Evolutionary conservation across 768 basidiomycete species (phyloP).

Genomic region (Hydnum rufescens): DNA sequence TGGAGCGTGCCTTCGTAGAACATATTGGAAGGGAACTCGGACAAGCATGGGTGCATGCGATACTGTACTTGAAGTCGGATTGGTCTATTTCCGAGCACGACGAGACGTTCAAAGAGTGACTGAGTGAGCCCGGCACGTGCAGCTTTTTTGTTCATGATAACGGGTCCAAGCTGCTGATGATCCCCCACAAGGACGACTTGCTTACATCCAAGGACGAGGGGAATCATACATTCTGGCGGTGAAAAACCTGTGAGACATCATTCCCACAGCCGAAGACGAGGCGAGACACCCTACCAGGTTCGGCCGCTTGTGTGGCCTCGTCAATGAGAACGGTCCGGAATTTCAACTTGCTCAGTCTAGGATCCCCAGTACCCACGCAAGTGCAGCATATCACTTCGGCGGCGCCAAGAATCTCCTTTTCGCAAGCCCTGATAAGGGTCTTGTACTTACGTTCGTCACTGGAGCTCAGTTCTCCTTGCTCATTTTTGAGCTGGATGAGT

Average conservation of each 20-base stretch:
- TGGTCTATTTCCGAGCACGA: conserved; percentile 84
- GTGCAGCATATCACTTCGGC: conserved; percentile 99
- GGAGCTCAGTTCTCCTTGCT: conserved; percentile 91
- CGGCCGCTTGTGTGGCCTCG: conserved; percentile 95
- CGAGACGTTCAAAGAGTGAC: conserved; percentile 93
- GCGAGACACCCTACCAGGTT: conserved; percentile 45
- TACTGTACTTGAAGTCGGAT: conserved; percentile 99
- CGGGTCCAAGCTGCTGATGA: conserved; percentile 92
- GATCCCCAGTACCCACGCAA: conserved; percentile 94
- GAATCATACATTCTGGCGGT: conserved; percentile 89
- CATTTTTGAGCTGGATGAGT: conserved; percentile 91
- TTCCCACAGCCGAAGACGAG: conserved; percentile 2
- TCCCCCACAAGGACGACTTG: conserved; percentile 97
- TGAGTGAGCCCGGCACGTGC: conserved; percentile 97
- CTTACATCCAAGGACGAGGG: conserved; percentile 92
- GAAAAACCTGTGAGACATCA: not conserved
- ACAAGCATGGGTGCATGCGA: conserved; percentile 98
- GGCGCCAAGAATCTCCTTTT: conserved; percentile 87
- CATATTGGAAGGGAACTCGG: conserved; percentile 99
- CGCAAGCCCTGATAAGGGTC: conserved; percentile 81
- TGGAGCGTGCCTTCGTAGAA: conserved; percentile 98
- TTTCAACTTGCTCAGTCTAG: conserved; percentile 88
- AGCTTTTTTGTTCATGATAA: conserved; percentile 99
- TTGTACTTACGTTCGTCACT: conserved; percentile 98
- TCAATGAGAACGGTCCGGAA: conserved; percentile 97